These are phyloP conservation scores for Boletus rex-veris DNA, from an alignment of 768 basidiomycete species.

Conservation along the genomic window DNA sequence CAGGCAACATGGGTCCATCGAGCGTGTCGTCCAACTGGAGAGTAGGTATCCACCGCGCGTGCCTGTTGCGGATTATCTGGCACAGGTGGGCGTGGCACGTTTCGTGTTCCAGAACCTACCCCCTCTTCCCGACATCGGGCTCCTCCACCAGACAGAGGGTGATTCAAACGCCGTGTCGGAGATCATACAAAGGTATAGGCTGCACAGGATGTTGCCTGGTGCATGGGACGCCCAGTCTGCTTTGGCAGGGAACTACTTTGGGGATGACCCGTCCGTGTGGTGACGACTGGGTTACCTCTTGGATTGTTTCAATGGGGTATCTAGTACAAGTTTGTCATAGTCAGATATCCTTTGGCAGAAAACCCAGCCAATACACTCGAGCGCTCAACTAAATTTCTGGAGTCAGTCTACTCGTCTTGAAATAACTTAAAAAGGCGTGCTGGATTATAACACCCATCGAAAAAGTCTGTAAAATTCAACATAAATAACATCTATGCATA, in stretches of 20 bases:
- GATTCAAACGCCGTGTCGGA: slow-evolving; percentile 43
- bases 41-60: slow-evolving; percentile 50
- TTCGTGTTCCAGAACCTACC: slow-evolving; percentile 65
- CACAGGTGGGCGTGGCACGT: slow-evolving; percentile 60
- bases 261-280: slow-evolving; percentile 50
- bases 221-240: slow-evolving; percentile 45
- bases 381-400: too few species aligned
- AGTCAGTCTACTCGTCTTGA: too few species aligned
- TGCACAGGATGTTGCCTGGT: slow-evolving; percentile 40
- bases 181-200: slow-evolving; percentile 48
- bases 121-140: slow-evolving; percentile 45
- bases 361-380: too few species aligned
- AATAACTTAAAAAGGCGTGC: too few species aligned
- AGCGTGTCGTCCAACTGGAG: slow-evolving; percentile 55
- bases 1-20: slow-evolving; percentile 66
- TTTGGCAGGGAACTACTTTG: slow-evolving; percentile 63
- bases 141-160: slow-evolving; percentile 34
- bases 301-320: too few species aligned
- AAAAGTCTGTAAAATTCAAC: not conserved
- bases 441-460: too few species aligned
- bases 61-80: slow-evolving; percentile 52
- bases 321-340: not conserved
- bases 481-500: slow-evolving; percentile 18
- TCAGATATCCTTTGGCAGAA: too few species aligned
- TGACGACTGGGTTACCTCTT: not conserved